A percentile compares a stretch with the other conserved stretches of the same genome.
These are phyloP conservation scores for Coemansia sp. DNA, from an alignment of 192 early-diverging fungal species.

Conservation along the genomic window DNA sequence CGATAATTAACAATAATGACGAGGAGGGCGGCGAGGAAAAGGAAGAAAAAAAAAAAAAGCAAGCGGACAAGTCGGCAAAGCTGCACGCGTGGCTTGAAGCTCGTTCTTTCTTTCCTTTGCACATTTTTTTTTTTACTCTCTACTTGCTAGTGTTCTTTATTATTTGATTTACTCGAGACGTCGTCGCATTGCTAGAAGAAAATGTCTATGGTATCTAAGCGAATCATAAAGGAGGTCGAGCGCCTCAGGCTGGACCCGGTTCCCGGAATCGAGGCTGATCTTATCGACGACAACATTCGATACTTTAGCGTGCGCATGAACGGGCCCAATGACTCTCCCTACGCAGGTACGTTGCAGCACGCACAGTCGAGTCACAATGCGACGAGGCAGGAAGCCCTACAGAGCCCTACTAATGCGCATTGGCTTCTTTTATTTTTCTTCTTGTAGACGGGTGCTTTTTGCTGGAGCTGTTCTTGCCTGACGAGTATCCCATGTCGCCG, in stretches of 20 bases:
- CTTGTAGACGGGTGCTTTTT: slow-evolving; percentile 85
- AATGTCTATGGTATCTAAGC: slow-evolving; percentile 42
- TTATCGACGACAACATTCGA: slow-evolving; percentile 94
- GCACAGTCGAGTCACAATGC: slow-evolving; percentile 1
- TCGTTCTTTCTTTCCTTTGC: not conserved
- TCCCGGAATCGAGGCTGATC: slow-evolving; percentile 88
- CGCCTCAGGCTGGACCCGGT: slow-evolving; percentile 92
- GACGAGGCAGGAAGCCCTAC: too few species aligned
- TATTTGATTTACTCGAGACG: too few species aligned
- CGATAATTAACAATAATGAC: not conserved
- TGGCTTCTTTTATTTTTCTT: not conserved
- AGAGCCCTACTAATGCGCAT: not conserved
- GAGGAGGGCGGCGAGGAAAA: not conserved
- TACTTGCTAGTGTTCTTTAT: not conserved
- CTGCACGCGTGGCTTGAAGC: too few species aligned
- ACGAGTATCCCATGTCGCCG: slow-evolving; percentile 98
- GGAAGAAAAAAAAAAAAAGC: not conserved
- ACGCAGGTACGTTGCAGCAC: slow-evolving; percentile 81
- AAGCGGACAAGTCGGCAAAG: too few species aligned
- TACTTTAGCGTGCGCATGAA: slow-evolving; percentile 96
- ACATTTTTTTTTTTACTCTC: not conserved
- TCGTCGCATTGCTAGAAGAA: not conserved
- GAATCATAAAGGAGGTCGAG: slow-evolving; percentile 89
- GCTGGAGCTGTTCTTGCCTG: slow-evolving; percentile 95
- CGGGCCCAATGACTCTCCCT: slow-evolving; percentile 92